Base-by-base conservation (phyloP, 768 basidiomycete species). In the Suillus fuscotomentosus region DNA sequence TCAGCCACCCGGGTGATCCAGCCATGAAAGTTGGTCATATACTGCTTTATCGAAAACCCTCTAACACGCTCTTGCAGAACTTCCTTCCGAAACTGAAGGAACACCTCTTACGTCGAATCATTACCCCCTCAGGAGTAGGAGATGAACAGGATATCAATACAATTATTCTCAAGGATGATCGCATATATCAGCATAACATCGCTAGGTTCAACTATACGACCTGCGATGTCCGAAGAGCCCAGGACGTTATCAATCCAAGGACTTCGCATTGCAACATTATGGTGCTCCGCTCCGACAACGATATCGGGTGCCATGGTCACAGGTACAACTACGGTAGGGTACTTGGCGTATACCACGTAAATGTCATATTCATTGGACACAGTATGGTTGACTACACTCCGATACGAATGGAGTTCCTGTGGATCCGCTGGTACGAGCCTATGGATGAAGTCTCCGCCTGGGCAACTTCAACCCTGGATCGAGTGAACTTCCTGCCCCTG, bases 301-400 rank as follows among this genome's bases (percentile, higher is more conserved):
- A 65, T 13, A 41, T 50, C 11, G 48, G 27, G 2, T 3, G 8
- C 24, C 22, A 27, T 20, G 34, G 50, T 15, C 48, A 61, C 20
- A 51, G 41, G 31, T 31, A 31, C 27, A 41, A 3, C 10, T 34
- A 38, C 41, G 64, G 50, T 22, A 53, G 14, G 24, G 60, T 65
- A 1, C 42, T 65, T 6, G 64, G 60, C 17, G 50, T 65, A 2
- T 61, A 53, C 8, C 41, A 65, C 34, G 41, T 22, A 0, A 65
- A 61, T 27, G 39, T 60, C 2, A 45, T 61, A 0, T 39, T 27
- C 11, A 36, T 42, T 8, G 31, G 48, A 36, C 3, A 11, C 7
- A 14, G 34, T 13, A 27, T 47, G 24, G n/a, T 20, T 1, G 60
- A 61, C 36, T 61, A 65, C 8, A 48, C 55, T 5, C 22, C 64